Conservation (phyloP, 225 moss, liverwort and hornwort species). For the Thuidium tamariscinum region DNA sequence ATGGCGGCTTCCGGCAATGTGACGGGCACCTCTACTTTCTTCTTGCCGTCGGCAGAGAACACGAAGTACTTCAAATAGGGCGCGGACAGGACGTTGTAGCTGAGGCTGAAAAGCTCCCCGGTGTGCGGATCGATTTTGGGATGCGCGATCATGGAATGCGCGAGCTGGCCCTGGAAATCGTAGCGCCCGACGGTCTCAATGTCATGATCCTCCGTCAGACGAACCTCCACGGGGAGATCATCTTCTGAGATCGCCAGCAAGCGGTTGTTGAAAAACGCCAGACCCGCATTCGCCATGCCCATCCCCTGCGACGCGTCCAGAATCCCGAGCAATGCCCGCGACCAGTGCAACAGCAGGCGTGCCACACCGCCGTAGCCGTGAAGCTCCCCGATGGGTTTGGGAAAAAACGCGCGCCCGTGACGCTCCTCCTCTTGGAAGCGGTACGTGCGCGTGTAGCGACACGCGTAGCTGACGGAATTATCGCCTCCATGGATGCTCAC, state of each 20-base stretch:
- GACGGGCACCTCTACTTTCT: slow-evolving; percentile 48
- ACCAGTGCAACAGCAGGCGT: slow-evolving; percentile 52
- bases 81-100: slow-evolving; percentile 69
- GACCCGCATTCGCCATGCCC: slow-evolving; percentile 95
- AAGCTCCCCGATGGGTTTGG: slow-evolving; percentile 87
- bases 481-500: slow-evolving; percentile 31
- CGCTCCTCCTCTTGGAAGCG: slow-evolving; percentile 54
- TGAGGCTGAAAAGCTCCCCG: slow-evolving; percentile 68
- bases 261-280: slow-evolving; percentile 56
- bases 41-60: slow-evolving; percentile 45
- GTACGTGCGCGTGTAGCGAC: slow-evolving; percentile 77
- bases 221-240: slow-evolving; percentile 64
- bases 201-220: slow-evolving; percentile 43
- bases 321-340: slow-evolving; percentile 55
- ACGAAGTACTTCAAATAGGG: slow-evolving; percentile 58
- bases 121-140: slow-evolving; percentile 67
- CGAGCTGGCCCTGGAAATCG: slow-evolving; percentile 69
- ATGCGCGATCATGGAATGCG: slow-evolving; percentile 91
- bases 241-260: slow-evolving; percentile 89
- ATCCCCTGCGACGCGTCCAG: slow-evolving; percentile 69
- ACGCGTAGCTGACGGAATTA: slow-evolving; percentile 57
- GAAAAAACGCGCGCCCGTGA: slow-evolving; percentile 58
- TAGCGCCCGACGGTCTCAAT: slow-evolving; percentile 60
- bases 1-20: slow-evolving; percentile 76
- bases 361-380: slow-evolving; percentile 82